Base-by-base conservation (phyloP, 208 protist genomes). In the Acanthamoeba castellanii region DNA sequence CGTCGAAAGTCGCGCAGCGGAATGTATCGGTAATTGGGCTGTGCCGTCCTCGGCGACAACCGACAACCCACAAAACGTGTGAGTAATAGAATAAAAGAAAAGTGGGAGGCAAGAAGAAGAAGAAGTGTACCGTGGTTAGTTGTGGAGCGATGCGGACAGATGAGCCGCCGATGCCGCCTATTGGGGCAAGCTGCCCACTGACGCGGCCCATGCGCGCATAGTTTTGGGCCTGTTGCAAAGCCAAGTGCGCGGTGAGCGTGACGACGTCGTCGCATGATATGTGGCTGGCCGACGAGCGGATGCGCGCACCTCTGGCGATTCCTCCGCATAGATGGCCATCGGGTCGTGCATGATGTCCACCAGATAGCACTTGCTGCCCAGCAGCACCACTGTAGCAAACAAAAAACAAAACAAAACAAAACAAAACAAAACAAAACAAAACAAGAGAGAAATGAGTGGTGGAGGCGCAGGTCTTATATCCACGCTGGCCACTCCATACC, bases 311-410 rank as follows among this genome's bases (percentile, higher is more conserved):
- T 94, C 64, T 1, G 52, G 52, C 27, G 72, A 94, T 13, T 85
- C 57, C 92, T 90, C 92, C 25, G 64, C 20, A 27, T 94, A 94
- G 27, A 94, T 42, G n/a, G 42, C 42, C 47, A 50, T 89, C 81
- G 92, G 92, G 37, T 94, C 61, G 25, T 68, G 61, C 61, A 68
- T 68, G 61, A 68, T 68, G 8, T 68, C 61, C 61, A 68, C 61
- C 2, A 68, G 61, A 30, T 68, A 68, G 25, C 61, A 68, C 74
- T 30, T 64, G 37, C 25, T 74, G 3, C 64, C 64, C 30, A 88
- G 25, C 81, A 66, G 30, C 25, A 88, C 81, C 30, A 88, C 81
- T 88, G 1, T 13, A 27, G 3, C 59, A 76, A 68, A 32, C 87
- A n/a, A n/a, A n/a, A n/a, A n/a, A n/a, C n/a, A n/a, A n/a, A n/a